Percentiles rank a stretch among this genome's conserved stretches.
These are phyloP conservation scores for Albugo laibachii DNA, from an alignment of 352 stramenopile species.

Conservation along the genomic window DNA sequence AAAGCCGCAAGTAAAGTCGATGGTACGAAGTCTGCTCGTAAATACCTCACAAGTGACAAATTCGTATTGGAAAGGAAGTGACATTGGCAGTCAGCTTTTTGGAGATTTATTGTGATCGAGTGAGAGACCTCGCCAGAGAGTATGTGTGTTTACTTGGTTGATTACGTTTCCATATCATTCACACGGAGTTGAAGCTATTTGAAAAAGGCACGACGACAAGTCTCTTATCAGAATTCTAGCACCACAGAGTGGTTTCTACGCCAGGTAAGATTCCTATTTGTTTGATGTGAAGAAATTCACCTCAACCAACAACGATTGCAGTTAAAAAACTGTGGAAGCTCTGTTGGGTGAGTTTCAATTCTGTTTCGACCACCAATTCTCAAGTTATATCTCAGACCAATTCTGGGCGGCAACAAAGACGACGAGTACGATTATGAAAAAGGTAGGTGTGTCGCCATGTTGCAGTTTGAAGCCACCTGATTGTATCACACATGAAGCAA, in stretches of 20 bases:
- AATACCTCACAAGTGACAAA: neutral
- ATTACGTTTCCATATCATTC: neutral
- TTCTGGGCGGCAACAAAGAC: constrained; percentile 9
- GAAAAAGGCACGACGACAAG: constrained; percentile 33
- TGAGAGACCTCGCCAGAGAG: constrained; percentile 80
- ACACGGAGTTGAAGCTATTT: constrained; percentile 22
- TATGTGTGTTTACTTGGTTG: constrained; percentile 15
- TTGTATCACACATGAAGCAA: constrained; percentile 14
- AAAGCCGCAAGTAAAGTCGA: constrained; percentile 14
- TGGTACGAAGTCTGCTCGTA: neutral
- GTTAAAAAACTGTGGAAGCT: constrained; percentile 7
- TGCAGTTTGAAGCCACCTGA: neutral
- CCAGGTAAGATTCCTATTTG: constrained; percentile 19
- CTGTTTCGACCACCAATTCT: neutral
- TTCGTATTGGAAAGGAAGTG: constrained; percentile 16
- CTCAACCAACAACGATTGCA: constrained; percentile 38
- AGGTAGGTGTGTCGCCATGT: constrained; percentile 11
- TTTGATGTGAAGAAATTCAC: constrained; percentile 30
- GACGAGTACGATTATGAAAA: constrained; percentile 75
- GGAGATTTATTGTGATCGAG: constrained; percentile 88
- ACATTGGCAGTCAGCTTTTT: constrained; percentile 81
- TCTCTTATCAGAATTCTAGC: constrained; percentile 65
- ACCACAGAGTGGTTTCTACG: constrained; percentile 67
- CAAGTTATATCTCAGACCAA: neutral
- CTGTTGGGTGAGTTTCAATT: neutral